These are phyloP conservation scores for Pilasporangium apinafurcum DNA, from an alignment of 352 stramenopile species.

Conservation along the genomic window DNA sequence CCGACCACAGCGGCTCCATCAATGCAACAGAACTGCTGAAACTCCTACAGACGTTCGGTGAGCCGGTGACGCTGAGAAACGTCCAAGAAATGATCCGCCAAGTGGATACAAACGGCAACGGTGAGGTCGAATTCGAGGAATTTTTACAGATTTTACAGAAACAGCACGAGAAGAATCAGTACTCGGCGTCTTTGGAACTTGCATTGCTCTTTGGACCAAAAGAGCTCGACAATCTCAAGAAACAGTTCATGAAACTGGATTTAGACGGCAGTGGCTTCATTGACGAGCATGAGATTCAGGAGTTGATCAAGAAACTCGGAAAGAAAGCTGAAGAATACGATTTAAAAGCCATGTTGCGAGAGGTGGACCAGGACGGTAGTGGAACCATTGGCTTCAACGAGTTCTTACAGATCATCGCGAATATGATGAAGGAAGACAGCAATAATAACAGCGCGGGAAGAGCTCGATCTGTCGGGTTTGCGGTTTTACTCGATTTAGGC, in stretches of 20 bases:
- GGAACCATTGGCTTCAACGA: constrained; percentile 67
- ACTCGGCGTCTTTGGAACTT: constrained; percentile 53
- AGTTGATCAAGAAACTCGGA: constrained; percentile 55
- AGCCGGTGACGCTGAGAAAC: constrained; percentile 50
- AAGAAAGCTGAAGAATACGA: constrained; percentile 36
- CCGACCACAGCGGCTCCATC: constrained; percentile 58
- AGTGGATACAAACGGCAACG: constrained; percentile 51
- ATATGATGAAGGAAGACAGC: constrained; percentile 47
- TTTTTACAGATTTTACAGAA: constrained; percentile 51
- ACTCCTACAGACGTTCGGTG: constrained; percentile 48
- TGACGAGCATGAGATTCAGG: constrained; percentile 56
- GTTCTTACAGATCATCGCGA: constrained; percentile 61
- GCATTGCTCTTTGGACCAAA: constrained; percentile 56
- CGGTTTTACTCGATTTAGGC: constrained; percentile 37
- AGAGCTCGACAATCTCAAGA: constrained; percentile 60
- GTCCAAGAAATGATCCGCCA: constrained; percentile 49
- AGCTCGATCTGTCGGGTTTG: constrained; percentile 37
- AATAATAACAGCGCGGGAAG: constrained; percentile 13
- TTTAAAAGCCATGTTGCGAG: constrained; percentile 43
- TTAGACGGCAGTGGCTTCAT: constrained; percentile 59
- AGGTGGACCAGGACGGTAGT: constrained; percentile 63
- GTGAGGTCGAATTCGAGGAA: constrained; percentile 63
- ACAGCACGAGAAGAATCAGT: constrained; percentile 60
- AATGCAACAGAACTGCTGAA: constrained; percentile 48
- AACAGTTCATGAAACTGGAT: constrained; percentile 65